Base-by-base conservation (phyloP, 2,329 filamentous ascomycete species). In the Scedosporium dehoogii region DNA sequence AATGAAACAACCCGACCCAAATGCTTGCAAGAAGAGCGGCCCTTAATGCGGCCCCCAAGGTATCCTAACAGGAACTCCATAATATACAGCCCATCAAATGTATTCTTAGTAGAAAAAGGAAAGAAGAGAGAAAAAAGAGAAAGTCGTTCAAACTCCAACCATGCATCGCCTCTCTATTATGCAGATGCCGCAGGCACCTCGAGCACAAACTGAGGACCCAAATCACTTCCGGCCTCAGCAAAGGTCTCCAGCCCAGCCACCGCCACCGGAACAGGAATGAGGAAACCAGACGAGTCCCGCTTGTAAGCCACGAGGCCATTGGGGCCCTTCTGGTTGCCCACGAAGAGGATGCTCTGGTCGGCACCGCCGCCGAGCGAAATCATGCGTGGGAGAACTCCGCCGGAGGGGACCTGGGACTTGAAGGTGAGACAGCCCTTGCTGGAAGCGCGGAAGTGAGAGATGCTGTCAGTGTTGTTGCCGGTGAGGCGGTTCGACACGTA, bases 401-500 rank as follows among this genome's bases (percentile, higher is more conserved):
- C 70, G 0, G 73, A 73, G 14, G 71, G 69, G 58, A 75, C 68
- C 21, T 70, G 66, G 59, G 73, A 70, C 27, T 66, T 68, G 61
- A 74, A 75, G 48, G 69, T 65, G 61, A 79, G 72, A 7, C 64
- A 70, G 38, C 64, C 59, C 33, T 64, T 62, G 58, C 71, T 27
- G n/a, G 18, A 68, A 51, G 76, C 65, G 66, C 70, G 69, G 68
- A 82, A 81, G 69, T 78, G 77, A 5, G 78, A 74, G 67, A 83
- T 76, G 67, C 71, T 78, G 71, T 83, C 81, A 7, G 75, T 76
- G 3, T 65, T 66, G 42, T 75, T 73, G 61, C 77, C 79, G 1
- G 74, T 77, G 27, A 81, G 65, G 3, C 81, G 78, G 74, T 83
- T 83, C 44, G 79, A 79, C 60, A 82, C 74, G 70, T 82, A 82